phyloP scores from a whole-genome alignment of 371 early-diverging fungal genomes.

The Sporodiniella umbellata region DNA sequence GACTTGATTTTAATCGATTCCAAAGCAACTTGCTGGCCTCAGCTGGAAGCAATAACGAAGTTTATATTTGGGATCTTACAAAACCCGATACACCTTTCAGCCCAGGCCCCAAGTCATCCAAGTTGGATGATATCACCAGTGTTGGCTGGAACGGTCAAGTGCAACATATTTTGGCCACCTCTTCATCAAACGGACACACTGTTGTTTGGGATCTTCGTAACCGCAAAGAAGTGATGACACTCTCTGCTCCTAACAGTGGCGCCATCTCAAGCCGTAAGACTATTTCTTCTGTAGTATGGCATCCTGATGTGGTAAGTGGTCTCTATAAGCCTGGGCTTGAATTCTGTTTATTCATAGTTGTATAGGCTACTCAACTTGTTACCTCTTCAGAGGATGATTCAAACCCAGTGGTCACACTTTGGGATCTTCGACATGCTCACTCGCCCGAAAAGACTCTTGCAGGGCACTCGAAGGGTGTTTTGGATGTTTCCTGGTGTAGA shows the following conservation, averaged over 20 bases:
- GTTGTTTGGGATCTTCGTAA: constrained; percentile 95
- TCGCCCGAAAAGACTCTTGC: constrained; percentile 78
- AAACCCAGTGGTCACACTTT: constrained; percentile 79
- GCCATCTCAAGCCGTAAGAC: constrained; percentile 1
- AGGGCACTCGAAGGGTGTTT: constrained; percentile 86
- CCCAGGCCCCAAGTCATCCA: constrained; percentile 84
- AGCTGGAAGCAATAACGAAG: constrained; percentile 90
- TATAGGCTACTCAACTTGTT: constrained; percentile 19
- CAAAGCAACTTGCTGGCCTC: constrained; percentile 87
- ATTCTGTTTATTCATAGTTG: no score
- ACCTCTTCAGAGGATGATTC: constrained; percentile 85
- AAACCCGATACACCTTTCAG: constrained; percentile 84
- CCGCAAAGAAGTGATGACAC: constrained; percentile 81
- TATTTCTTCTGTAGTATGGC: constrained; percentile 90
- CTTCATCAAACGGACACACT: constrained; percentile 87
- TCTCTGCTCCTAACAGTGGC: constrained; percentile 60
- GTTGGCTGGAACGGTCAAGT: constrained; percentile 94
- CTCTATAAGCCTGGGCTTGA: no score
- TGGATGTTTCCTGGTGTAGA: constrained; percentile 89
- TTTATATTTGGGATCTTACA: constrained; percentile 83
- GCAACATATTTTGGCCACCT: constrained; percentile 90
- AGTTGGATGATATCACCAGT: constrained; percentile 86
- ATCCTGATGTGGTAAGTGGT: constrained; percentile 81
- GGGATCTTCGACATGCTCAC: constrained; percentile 93
- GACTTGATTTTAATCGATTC: constrained; percentile 89